Conservation (phyloP, 2,329 filamentous ascomycete genomes). For the Davidsoniella eucalypti region DNA sequence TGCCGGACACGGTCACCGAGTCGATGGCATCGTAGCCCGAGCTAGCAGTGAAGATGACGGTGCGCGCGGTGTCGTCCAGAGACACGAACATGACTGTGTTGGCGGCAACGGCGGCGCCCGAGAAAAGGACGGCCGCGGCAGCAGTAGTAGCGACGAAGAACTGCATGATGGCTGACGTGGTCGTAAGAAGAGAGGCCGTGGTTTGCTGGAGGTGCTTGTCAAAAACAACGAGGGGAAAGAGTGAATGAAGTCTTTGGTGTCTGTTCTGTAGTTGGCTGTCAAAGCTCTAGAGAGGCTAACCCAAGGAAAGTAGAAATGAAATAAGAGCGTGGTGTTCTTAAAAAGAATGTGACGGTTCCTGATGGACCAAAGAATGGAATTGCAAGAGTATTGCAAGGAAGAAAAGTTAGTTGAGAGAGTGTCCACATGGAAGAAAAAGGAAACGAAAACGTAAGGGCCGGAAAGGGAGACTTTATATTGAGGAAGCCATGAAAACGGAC, state of each 20-base stretch:
- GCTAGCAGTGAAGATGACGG: constrained; percentile 31
- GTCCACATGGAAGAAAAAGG: too few relatives aligned
- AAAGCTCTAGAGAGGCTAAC: neutral
- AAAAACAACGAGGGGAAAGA: neutral
- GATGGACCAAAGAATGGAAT: constrained; percentile 4
- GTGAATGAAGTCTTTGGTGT: neutral
- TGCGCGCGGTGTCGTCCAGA: constrained; percentile 34
- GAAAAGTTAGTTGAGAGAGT: too few relatives aligned
- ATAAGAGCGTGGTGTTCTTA: neutral
- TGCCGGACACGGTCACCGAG: constrained; percentile 24
- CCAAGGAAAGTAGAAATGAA: neutral
- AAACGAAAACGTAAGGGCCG: too few relatives aligned
- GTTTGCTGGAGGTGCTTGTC: neutral
- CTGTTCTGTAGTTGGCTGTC: neutral
- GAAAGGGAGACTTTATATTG: too few relatives aligned
- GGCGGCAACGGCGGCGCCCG: constrained; percentile 28
- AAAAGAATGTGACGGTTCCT: constrained; percentile 5
- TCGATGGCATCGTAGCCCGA: constrained; percentile 23
- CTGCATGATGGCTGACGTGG: constrained; percentile 7
- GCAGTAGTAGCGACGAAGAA: constrained; percentile 4
- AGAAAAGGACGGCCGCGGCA: constrained; percentile 28
- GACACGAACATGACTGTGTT: constrained; percentile 41
- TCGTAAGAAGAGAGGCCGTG: neutral
- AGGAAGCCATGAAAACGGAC: too few relatives aligned
- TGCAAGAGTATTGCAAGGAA: constrained; percentile 5